Evolutionary conservation across 1,284 basidiomycete genomes (phyloP).

Genomic region (Paramarasmius palmivorus): DNA sequence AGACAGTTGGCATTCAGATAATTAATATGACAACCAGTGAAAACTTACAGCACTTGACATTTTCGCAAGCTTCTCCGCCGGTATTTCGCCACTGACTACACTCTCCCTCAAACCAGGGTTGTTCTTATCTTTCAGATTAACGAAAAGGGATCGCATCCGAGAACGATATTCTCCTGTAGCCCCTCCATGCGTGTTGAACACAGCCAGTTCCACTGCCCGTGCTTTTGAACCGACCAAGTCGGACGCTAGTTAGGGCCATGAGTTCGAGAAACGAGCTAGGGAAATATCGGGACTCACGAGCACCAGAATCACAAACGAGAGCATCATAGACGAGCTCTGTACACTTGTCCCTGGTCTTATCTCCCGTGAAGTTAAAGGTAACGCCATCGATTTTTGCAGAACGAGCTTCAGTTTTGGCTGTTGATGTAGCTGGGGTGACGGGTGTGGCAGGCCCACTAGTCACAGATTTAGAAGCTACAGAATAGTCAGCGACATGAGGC

Average conservation of each 20-base stretch:
- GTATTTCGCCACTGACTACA: constrained; percentile 81
- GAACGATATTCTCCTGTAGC: constrained; percentile 60
- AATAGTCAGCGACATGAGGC: not conserved
- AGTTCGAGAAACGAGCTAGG: not conserved
- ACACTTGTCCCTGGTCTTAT: constrained; percentile 86
- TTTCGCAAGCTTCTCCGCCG: constrained; percentile 67
- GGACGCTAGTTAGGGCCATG: constrained; percentile 44
- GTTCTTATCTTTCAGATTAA: constrained; percentile 93
- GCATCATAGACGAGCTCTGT: constrained; percentile 91
- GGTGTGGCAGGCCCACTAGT: constrained; percentile 49
- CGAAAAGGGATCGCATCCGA: constrained; percentile 89
- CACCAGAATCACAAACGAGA: constrained; percentile 80
- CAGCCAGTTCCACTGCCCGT: constrained; percentile 59
- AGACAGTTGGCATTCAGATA: not conserved
- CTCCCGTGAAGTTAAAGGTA: constrained; percentile 56
- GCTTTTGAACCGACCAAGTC: constrained; percentile 64
- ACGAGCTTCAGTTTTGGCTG: constrained; percentile 45
- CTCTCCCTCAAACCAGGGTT: constrained; percentile 87
- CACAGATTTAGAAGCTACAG: constrained; percentile 20
- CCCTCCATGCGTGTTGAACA: constrained; percentile 47
- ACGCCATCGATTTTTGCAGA: constrained; percentile 72
- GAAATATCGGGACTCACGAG: too few relatives aligned
- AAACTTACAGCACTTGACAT: constrained; percentile 79
- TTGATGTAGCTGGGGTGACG: constrained; percentile 35
- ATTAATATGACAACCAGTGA: not conserved